phyloP scores from a whole-genome alignment of 148 eudicot genomes.

The Silene latifolia region DNA sequence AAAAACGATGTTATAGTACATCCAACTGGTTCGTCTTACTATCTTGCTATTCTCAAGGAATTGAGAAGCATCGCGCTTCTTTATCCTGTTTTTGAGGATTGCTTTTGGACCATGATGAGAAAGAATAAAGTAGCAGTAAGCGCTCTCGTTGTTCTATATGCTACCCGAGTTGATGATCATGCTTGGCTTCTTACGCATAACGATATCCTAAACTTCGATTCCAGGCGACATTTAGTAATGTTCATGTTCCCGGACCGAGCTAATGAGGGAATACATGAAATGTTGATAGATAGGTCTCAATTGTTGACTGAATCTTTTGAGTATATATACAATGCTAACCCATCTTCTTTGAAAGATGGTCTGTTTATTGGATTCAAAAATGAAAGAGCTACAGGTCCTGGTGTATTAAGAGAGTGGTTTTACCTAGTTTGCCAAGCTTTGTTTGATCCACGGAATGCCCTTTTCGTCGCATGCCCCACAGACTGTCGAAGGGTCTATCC shows the following conservation, averaged over 20 bases:
- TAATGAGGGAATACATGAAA: conserved; percentile 71
- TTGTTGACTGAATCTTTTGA: conserved; percentile 80
- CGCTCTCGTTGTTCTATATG: conserved; percentile 49
- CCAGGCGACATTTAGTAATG: conserved; percentile 77
- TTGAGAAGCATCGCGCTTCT: conserved; percentile 41
- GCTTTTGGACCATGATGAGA: conserved; percentile 50
- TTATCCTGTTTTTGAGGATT: conserved; percentile 38
- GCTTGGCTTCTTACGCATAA: conserved; percentile 64
- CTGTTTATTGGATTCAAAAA: conserved; percentile 83
- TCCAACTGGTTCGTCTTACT: conserved; percentile 42
- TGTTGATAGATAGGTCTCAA: conserved; percentile 83
- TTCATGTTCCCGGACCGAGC: conserved; percentile 82
- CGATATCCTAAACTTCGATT: conserved; percentile 64
- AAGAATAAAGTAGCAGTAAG: conserved; percentile 41
- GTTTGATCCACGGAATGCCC: conserved; percentile 80
- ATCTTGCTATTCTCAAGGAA: conserved; percentile 67
- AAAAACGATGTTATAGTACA: conserved; percentile 26
- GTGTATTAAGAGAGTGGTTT: conserved; percentile 95
- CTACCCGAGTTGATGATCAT: conserved; percentile 49
- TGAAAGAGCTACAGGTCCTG: conserved; percentile 94
- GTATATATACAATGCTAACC: conserved; percentile 55
- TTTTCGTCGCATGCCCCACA: conserved; percentile 72
- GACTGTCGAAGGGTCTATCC: conserved; percentile 92
- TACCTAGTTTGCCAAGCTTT: conserved; percentile 74
- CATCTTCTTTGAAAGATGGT: conserved; percentile 52